These are phyloP conservation scores for Plasmodium inui DNA, from an alignment of 169 alveolate species.

Conservation along the genomic window DNA sequence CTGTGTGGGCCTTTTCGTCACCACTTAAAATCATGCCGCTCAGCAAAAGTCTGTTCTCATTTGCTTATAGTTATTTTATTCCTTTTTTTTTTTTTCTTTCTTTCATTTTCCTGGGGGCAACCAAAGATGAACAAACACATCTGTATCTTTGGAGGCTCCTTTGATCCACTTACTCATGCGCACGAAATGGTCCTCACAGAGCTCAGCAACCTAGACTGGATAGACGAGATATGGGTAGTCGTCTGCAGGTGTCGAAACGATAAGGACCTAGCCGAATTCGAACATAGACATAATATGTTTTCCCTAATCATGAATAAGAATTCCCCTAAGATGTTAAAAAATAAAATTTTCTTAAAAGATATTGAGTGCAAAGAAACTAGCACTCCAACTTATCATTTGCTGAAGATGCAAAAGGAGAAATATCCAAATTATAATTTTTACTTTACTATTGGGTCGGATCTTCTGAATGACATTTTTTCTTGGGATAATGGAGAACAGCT, in stretches of 20 bases:
- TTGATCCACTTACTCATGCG: conserved; percentile 57
- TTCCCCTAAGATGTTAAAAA: conserved; percentile 24
- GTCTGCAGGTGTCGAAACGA: conserved; percentile 63
- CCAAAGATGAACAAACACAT: conserved; percentile 54
- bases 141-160: conserved; percentile 72
- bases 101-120: neutral
- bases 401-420: conserved; percentile 37
- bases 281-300: conserved; percentile 67
- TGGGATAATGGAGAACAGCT: conserved; percentile 70
- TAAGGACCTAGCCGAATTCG: conserved; percentile 20
- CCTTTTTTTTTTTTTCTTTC: conserved; percentile 12
- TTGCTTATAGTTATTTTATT: neutral
- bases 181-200: conserved; percentile 66
- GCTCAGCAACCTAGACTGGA: conserved; percentile 45
- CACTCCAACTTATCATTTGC: conserved; percentile 65
- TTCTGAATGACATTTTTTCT: conserved; percentile 16
- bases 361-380: conserved; percentile 21
- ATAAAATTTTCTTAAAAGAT: conserved; percentile 60
- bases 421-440: conserved; percentile 56
- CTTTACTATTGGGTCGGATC: conserved; percentile 48
- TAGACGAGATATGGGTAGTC: conserved; percentile 72
- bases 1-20: neutral
- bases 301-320: conserved; percentile 32
- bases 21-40: neutral
- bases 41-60: neutral